Evolutionary conservation across 208 protist genomes (phyloP).

Genomic region (Acanthamoeba quina): DNA sequence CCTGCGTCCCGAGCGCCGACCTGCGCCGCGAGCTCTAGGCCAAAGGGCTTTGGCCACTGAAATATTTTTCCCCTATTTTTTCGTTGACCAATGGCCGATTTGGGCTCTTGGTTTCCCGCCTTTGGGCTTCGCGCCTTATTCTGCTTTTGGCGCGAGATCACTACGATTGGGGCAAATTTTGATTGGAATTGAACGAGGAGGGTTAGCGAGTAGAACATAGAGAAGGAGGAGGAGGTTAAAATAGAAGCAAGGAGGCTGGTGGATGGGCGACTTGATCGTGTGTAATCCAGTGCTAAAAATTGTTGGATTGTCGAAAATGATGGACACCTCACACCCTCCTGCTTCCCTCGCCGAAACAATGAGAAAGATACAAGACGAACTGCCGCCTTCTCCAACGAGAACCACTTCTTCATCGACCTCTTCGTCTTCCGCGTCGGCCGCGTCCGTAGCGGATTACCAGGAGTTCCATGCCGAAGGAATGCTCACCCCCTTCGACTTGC

Average conservation of each 20-base stretch:
- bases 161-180: not conserved
- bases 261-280: not conserved
- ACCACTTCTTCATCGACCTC: not conserved
- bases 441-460: constrained; percentile 4
- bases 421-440: not conserved
- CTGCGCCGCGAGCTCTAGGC: not conserved
- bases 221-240: not conserved
- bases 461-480: constrained; percentile 63
- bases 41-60: too few relatives aligned
- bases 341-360: constrained; percentile 3
- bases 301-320: constrained; percentile 26
- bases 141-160: not conserved
- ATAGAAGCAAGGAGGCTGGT: not conserved
- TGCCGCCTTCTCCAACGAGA: not conserved
- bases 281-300: not conserved
- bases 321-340: not conserved
- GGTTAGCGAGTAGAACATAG: not conserved
- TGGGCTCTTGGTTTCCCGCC: not conserved
- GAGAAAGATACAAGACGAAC: constrained; percentile 1
- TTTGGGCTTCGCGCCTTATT: not conserved
- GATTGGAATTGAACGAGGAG: not conserved
- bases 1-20: not conserved
- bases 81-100: not conserved
- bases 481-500: constrained; percentile 57
- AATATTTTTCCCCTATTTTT: not conserved